Evolutionary conservation across 495 filamentous ascomycete species (phyloP).

Genomic region (Podospora tetraspora): DNA sequence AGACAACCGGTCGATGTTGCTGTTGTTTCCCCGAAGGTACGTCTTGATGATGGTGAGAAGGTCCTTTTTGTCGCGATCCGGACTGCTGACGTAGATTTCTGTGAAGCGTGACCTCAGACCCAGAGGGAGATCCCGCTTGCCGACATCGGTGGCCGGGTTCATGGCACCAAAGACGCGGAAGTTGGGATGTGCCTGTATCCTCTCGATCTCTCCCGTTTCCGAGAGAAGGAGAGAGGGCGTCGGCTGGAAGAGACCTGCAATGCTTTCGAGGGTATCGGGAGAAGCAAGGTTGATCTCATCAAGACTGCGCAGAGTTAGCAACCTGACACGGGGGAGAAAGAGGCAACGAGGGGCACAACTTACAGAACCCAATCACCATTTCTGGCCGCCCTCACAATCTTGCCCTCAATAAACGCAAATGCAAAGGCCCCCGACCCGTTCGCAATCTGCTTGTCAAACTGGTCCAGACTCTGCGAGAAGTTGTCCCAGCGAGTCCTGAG

Average conservation of each 20-base stretch:
- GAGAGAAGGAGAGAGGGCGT: slow-evolving; percentile 80
- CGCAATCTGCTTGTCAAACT: slow-evolving; percentile 75
- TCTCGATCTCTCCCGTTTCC: slow-evolving; percentile 85
- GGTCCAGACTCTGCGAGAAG: slow-evolving; percentile 69
- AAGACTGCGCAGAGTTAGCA: slow-evolving; percentile 9
- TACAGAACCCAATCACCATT: slow-evolving; percentile 93
- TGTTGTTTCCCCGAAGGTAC: slow-evolving; percentile 67
- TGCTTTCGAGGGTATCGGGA: slow-evolving; percentile 87
- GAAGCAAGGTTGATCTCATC: slow-evolving; percentile 98
- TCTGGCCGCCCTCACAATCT: slow-evolving; percentile 81
- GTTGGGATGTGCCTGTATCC: slow-evolving; percentile 81
- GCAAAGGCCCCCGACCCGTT: slow-evolving; percentile 78
- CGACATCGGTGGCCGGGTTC: slow-evolving; percentile 97
- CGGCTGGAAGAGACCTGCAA: slow-evolving; percentile 75
- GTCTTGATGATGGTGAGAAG: slow-evolving; percentile 76
- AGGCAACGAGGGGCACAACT: not conserved
- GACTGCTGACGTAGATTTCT: slow-evolving; percentile 85
- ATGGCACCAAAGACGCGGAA: slow-evolving; percentile 98
- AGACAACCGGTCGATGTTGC: slow-evolving; percentile 58
- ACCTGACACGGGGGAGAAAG: not conserved
- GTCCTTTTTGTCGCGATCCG: slow-evolving; percentile 78
- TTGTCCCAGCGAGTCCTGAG: slow-evolving; percentile 72
- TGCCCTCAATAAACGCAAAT: slow-evolving; percentile 93
- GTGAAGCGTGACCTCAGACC: slow-evolving; percentile 69
- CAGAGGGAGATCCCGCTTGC: slow-evolving; percentile 85